These are phyloP conservation scores for Beta vulgaris DNA, from an alignment of 148 eudicot species.

Conservation along the genomic window DNA sequence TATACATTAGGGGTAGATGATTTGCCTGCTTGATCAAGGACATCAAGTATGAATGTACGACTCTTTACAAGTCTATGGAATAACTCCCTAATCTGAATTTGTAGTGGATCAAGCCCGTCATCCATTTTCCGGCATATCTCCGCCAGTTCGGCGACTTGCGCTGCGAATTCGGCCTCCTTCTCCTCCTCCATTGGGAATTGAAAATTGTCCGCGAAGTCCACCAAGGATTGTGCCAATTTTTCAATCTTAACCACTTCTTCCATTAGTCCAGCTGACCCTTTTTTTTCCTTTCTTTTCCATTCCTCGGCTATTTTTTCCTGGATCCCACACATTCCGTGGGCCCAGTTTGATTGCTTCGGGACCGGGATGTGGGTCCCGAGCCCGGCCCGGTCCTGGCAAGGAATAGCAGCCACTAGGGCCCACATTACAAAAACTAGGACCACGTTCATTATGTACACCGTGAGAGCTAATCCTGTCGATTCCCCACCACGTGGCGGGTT, in stretches of 20 bases:
- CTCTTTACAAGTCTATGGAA: constrained; percentile 85
- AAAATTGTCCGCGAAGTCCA: constrained; percentile 54
- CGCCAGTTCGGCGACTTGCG: constrained; percentile 55
- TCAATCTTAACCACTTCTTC: constrained; percentile 67
- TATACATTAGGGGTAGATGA: constrained; percentile 37
- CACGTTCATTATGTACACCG: constrained; percentile 65
- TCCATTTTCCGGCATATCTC: constrained; percentile 70
- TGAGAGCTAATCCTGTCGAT: constrained; percentile 53
- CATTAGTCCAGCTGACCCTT: constrained; percentile 66
- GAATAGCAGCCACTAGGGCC: constrained; percentile 84
- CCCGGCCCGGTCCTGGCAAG: constrained; percentile 80
- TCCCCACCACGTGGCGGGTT: constrained; percentile 73
- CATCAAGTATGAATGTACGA: constrained; percentile 66
- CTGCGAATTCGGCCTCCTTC: constrained; percentile 63
- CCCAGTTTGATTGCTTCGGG: constrained; percentile 65
- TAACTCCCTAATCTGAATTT: constrained; percentile 72
- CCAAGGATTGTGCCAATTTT: constrained; percentile 42
- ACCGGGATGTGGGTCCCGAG: constrained; percentile 59
- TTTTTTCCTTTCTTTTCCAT: constrained; percentile 92
- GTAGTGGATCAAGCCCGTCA: constrained; percentile 70
- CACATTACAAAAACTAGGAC: constrained; percentile 71
- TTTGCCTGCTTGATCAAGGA: constrained; percentile 68
- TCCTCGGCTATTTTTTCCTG: constrained; percentile 89
- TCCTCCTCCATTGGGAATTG: constrained; percentile 65
- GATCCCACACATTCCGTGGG: constrained; percentile 49